Evolutionary conservation across 1,284 basidiomycete genomes (phyloP).

Genomic region (Gymnopus androsaceus): DNA sequence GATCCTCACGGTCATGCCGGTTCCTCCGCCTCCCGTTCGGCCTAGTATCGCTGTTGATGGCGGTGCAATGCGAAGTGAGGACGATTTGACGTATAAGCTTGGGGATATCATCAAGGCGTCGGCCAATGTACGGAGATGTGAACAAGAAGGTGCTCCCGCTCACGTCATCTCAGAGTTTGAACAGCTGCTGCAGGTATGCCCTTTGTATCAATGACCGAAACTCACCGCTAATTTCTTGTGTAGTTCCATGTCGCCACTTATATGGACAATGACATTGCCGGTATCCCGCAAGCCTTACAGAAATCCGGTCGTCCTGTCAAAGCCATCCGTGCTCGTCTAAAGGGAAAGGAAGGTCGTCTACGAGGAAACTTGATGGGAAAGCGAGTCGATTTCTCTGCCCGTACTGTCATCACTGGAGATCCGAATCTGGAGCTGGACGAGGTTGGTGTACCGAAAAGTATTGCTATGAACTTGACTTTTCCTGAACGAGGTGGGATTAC

Average conservation of each 20-base stretch:
- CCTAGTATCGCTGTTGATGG: slow-evolving; percentile 97
- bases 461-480: slow-evolving; percentile 97
- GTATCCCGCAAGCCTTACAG: slow-evolving; percentile 95
- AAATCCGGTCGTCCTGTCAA: slow-evolving; percentile 98
- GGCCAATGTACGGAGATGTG: slow-evolving; percentile 88
- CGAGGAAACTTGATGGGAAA: slow-evolving; percentile 99
- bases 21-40: slow-evolving; percentile 96
- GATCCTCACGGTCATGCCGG: slow-evolving; percentile 97
- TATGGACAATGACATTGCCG: slow-evolving; percentile 99
- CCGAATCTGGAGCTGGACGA: slow-evolving; percentile 96
- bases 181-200: slow-evolving; percentile 83
- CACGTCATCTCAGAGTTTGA: slow-evolving; percentile 97
- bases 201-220: no score
- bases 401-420: slow-evolving; percentile 99
- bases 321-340: slow-evolving; percentile 95
- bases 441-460: slow-evolving; percentile 96
- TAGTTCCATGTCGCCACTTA: slow-evolving; percentile 98
- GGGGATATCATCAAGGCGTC: slow-evolving; percentile 97
- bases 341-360: slow-evolving; percentile 98
- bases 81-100: slow-evolving; percentile 98
- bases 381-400: slow-evolving; percentile 98
- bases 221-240: slow-evolving; percentile 14
- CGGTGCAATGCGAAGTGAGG: slow-evolving; percentile 94
- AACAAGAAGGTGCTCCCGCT: slow-evolving; percentile 95
- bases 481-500: slow-evolving; percentile 83